A percentile compares a stretch with the other conserved stretches of the same genome.
Conservation (phyloP, 2,329 filamentous ascomycete genomes). For the Capronia americana region DNA sequence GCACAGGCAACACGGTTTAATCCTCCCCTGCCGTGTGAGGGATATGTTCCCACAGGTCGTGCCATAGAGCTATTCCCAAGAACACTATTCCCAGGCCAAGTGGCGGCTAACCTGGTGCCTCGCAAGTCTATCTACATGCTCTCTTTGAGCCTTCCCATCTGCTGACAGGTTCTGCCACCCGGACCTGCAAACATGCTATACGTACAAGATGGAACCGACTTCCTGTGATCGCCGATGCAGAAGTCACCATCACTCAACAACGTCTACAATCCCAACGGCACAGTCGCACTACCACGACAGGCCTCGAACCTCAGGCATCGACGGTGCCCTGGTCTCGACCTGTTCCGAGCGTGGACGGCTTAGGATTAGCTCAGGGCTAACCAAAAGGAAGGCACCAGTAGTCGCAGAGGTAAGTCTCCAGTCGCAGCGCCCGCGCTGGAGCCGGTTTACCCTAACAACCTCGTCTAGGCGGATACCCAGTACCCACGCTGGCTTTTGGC, state of each 20-base stretch:
- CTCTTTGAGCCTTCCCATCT: not conserved
- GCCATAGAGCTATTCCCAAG: conserved; percentile 6
- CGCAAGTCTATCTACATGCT: conserved; percentile 11
- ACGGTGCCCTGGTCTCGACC: conserved; percentile 14
- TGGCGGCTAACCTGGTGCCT: not conserved
- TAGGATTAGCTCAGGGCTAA: conserved; percentile 29
- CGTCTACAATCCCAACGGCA: not conserved
- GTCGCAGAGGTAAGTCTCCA: conserved; percentile 25
- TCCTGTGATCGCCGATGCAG: not conserved
- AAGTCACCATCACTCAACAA: not conserved
- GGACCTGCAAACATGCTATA: not conserved
- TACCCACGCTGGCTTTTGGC: conserved; percentile 30
- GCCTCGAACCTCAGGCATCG: conserved; percentile 22
- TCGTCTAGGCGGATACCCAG: conserved; percentile 34
- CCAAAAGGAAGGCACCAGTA: conserved; percentile 22
- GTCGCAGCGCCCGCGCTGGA: conserved; percentile 30
- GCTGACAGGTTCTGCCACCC: not conserved
- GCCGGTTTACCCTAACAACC: conserved; percentile 30
- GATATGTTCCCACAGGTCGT: conserved; percentile 7
- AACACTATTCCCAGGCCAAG: conserved; percentile 9
- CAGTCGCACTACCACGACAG: conserved; percentile 2
- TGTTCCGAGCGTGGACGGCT: conserved; percentile 19
- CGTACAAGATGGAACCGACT: not conserved
- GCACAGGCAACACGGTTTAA: not conserved
- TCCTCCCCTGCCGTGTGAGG: not conserved